Base-by-base conservation (phyloP, 2,329 filamentous ascomycete species). In the Pseudocercospora musae region DNA sequence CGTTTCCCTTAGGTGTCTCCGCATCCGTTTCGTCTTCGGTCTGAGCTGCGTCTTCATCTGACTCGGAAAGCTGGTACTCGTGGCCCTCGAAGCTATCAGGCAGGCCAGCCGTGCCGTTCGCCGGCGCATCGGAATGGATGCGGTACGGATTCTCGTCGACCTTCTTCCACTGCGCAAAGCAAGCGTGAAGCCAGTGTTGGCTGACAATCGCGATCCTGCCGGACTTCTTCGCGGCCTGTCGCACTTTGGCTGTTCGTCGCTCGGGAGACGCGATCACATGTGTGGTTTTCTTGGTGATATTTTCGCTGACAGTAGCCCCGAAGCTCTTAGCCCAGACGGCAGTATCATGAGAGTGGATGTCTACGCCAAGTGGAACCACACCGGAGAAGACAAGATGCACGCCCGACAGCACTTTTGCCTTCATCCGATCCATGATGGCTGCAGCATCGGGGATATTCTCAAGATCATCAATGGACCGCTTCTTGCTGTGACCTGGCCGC, bases 321-420 rank as follows among this genome's bases (percentile, higher is more conserved):
- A 97, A 98, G 71, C 85, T 91, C 72, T 87, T 88, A 2, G 92
- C 89, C 82, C 96, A 96, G 46, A 94, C 81, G 4, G 90, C 92
- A 62, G 96, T 90, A 74, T 99, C 95, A 1, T 92, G 92, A 13
- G 78, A 80, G 58, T 57, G 55, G 33, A 94, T 87, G 70, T 94
- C 88, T 40, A 89, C 85, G 4, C 90, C 91, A 0, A 96, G 80
- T 0, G 93, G 93, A 2, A 98, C 87, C 2, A 99, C 88, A 0
- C 95, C 95, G 0, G 94, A 96, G 67, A 98, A 89, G 4, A 96
- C 93, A 61, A 99, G 85, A 4, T 88, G 86, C 10, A 90, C 86
- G 13, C 88, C 90, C 21, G 83, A 84, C 0, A 99, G 85, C 1
- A 96, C 89, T 58, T 84, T 83, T 0, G 82, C 80, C 79, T 98